Evolutionary conservation across 2,329 filamentous ascomycete species (phyloP).

Genomic region (Cryphonectria carpinicola): DNA sequence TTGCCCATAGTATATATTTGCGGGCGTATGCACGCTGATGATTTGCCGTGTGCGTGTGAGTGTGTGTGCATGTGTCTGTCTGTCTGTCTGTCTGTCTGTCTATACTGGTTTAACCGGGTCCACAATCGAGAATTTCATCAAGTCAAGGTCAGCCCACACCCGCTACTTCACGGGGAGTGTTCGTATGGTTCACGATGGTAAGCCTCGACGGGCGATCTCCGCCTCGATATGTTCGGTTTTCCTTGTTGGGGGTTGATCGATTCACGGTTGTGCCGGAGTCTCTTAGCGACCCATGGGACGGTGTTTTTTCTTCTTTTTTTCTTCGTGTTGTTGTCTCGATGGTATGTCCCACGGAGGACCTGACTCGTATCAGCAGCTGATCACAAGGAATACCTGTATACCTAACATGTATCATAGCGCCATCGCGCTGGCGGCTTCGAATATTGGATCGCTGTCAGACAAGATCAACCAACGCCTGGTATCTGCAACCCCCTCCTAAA

Average conservation of each 20-base stretch:
- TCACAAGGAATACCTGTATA: conserved; percentile 9
- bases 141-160: conserved; percentile 10
- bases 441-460: not conserved
- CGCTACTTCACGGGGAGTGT: not conserved
- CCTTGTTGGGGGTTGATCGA: not conserved
- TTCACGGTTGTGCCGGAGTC: conserved; percentile 9
- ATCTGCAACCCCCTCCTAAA: not conserved
- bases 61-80: too few species aligned
- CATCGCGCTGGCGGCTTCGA: conserved; percentile 10
- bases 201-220: conserved; percentile 8
- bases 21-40: not conserved
- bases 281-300: conserved; percentile 6
- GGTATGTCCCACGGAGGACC: conserved; percentile 8
- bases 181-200: conserved; percentile 8
- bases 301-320: not conserved
- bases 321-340: conserved; percentile 13
- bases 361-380: conserved; percentile 11
- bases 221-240: conserved; percentile 23
- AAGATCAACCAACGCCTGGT: conserved; percentile 15
- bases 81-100: not conserved
- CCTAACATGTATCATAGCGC: not conserved
- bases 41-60: not conserved
- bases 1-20: not conserved
- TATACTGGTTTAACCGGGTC: not conserved
- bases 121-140: conserved; percentile 1